These are phyloP conservation scores for Anisodus tanguticus DNA, from an alignment of 257 asterid genomes.

Conservation along the genomic window DNA sequence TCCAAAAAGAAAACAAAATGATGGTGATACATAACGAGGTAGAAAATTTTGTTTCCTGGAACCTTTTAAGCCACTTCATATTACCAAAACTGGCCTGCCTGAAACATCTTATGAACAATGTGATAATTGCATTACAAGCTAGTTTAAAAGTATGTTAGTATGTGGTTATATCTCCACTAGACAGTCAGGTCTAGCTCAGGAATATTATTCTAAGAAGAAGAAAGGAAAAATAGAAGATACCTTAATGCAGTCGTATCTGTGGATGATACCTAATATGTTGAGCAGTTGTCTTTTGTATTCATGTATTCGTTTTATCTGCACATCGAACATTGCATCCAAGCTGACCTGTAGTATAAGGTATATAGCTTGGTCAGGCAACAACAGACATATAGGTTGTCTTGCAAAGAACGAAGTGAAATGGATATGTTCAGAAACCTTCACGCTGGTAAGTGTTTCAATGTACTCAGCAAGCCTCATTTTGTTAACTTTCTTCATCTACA, in stretches of 20 bases:
- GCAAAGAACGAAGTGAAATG: slow-evolving; percentile 15
- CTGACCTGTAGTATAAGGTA: slow-evolving; percentile 47
- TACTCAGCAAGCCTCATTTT: slow-evolving; percentile 60
- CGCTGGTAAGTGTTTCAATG: slow-evolving; percentile 52
- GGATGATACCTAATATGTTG: slow-evolving; percentile 54
- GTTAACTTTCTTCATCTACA: slow-evolving; percentile 54
- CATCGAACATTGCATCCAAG: slow-evolving; percentile 58
- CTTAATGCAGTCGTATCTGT: slow-evolving; percentile 62
- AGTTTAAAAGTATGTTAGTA: neutral
- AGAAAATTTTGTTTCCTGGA: neutral
- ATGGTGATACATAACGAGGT: neutral
- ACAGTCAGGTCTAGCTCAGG: slow-evolving; percentile 20
- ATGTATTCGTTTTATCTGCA: slow-evolving; percentile 59
- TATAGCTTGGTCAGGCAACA: slow-evolving; percentile 20
- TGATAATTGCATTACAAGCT: neutral
- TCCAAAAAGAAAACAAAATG: neutral
- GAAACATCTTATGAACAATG: neutral
- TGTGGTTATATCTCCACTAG: neutral
- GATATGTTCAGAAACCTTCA: slow-evolving; percentile 45
- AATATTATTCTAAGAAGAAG: neutral
- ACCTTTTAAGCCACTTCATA: neutral
- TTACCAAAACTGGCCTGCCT: neutral
- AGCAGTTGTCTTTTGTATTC: slow-evolving; percentile 59
- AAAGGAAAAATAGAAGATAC: slow-evolving; percentile 34
- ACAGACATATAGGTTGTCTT: neutral